Evolutionary conservation across 1,284 basidiomycete species (phyloP).

Genomic region (Puccinia hordei): DNA sequence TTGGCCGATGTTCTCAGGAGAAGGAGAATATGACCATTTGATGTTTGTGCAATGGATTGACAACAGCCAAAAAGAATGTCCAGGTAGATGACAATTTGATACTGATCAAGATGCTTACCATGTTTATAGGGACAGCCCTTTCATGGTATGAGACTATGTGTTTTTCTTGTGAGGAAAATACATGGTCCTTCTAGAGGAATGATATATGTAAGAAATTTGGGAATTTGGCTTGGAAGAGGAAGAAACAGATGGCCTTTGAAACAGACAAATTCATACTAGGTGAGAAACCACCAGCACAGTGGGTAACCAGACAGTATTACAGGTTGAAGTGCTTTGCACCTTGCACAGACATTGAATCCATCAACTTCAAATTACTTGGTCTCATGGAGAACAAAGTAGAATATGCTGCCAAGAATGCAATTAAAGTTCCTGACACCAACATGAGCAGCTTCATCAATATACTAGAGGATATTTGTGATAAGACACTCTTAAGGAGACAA

Average conservation of each 20-base stretch:
- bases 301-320: not conserved
- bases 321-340: not conserved
- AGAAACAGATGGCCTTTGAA: too few species aligned
- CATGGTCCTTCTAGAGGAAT: not conserved
- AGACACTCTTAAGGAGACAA: not conserved
- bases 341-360: not conserved
- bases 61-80: too few species aligned
- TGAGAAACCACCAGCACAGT: not conserved
- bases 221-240: too few species aligned
- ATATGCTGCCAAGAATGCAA: not conserved
- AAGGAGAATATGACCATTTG: too few species aligned
- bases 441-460: not conserved
- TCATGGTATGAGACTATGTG: slow-evolving; percentile 1
- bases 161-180: not conserved
- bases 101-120: not conserved
- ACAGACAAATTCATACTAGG: too few species aligned
- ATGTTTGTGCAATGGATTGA: too few species aligned
- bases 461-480: not conserved
- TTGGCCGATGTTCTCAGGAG: not conserved
- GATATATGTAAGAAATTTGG: too few species aligned
- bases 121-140: not conserved
- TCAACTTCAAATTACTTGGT: not conserved
- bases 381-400: not conserved
- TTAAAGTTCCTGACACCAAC: not conserved
- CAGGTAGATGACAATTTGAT: not conserved